Conservation (phyloP, 1,284 basidiomycete species). For the Trichosporon coremiiforme region DNA sequence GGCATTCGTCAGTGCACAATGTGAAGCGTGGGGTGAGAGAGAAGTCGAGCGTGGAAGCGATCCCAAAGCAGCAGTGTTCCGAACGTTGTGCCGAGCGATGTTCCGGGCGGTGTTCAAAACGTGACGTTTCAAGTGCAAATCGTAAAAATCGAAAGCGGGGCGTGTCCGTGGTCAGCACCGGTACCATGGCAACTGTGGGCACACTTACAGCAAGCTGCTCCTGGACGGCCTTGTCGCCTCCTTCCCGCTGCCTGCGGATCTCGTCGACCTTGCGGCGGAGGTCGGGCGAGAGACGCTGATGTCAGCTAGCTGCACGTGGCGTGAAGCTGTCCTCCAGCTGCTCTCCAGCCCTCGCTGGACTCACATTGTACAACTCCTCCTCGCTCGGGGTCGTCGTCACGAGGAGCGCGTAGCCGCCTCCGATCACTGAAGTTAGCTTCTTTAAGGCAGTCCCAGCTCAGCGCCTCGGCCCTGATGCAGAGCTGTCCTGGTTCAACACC, state of each 20-base stretch:
- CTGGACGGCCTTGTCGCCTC: constrained; percentile 26
- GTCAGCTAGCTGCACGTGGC: constrained; percentile 11
- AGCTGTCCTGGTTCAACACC: too few species aligned
- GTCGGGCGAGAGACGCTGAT: constrained; percentile 48
- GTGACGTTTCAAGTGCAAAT: too few species aligned
- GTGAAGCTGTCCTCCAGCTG: background rate
- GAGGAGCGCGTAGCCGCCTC: constrained; percentile 26
- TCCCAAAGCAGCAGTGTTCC: too few species aligned
- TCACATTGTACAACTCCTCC: constrained; percentile 52
- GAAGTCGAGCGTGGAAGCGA: background rate
- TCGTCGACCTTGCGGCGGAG: constrained; percentile 52
- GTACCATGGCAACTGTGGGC: background rate
- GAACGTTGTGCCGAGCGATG: too few species aligned
- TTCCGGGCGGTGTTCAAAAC: too few species aligned
- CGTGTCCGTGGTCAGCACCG: background rate
- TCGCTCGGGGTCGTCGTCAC: constrained; percentile 49
- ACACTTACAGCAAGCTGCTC: constrained; percentile 27
- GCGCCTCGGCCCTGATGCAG: too few species aligned
- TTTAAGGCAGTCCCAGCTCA: too few species aligned
- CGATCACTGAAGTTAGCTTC: constrained; percentile 27
- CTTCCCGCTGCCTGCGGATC: constrained; percentile 42
- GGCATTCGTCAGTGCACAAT: background rate
- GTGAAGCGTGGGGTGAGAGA: background rate
- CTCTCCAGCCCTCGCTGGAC: constrained; percentile 18
- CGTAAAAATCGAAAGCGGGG: too few species aligned